Percentiles rank a stretch among this genome's conserved stretches.
Conservation (phyloP, 352 stramenopile genomes). For the Plasmopara muralis region DNA sequence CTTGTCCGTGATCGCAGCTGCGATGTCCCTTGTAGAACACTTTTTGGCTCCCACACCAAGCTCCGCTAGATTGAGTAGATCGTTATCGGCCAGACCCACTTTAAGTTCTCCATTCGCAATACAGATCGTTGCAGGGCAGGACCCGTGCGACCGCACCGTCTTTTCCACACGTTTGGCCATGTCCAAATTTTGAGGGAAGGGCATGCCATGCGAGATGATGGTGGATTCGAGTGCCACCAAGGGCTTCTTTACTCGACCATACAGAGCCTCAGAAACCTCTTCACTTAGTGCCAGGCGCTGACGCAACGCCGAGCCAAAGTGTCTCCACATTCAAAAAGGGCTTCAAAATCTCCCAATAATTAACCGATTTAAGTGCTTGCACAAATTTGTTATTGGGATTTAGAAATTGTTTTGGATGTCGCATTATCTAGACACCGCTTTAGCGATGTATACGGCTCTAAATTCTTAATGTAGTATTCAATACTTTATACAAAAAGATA, state of each 20-base stretch:
- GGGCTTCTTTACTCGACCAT: constrained; percentile 35
- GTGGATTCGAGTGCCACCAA: constrained; percentile 97
- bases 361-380: too few species aligned
- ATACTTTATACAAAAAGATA: too few species aligned
- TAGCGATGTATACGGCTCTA: too few species aligned
- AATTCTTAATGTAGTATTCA: too few species aligned
- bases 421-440: too few species aligned
- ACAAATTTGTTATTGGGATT: too few species aligned
- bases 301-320: constrained; percentile 30
- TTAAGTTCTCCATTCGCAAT: constrained; percentile 90
- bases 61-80: constrained; percentile 59
- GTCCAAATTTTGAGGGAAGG: constrained; percentile 95
- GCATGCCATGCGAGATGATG: constrained; percentile 99
- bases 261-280: constrained; percentile 46
- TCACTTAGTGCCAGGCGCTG: constrained; percentile 41
- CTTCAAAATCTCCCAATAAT: background rate
- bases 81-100: constrained; percentile 49
- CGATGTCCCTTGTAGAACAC: constrained; percentile 81
- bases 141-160: constrained; percentile 81
- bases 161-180: constrained; percentile 89
- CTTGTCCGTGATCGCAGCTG: constrained; percentile 62
- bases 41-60: constrained; percentile 57
- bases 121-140: constrained; percentile 94
- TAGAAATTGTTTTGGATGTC: too few species aligned
- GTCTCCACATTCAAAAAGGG: constrained; percentile 29